Evolutionary conservation across 345 rosid species (phyloP).

Genomic region (Isatis tinctoria): DNA sequence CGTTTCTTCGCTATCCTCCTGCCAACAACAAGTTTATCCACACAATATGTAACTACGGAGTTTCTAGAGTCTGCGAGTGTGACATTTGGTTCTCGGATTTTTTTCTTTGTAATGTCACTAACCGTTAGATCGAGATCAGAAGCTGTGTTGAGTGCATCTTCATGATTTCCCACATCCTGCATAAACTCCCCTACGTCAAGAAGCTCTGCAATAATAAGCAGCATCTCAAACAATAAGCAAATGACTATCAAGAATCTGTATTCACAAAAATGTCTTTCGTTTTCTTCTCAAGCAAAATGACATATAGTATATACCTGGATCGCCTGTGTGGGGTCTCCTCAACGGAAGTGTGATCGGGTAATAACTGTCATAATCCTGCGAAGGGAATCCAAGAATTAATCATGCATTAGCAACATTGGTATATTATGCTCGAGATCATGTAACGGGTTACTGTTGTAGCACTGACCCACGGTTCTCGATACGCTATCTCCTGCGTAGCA

Average conservation of each 20-base stretch:
- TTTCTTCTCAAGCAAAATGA: neutral
- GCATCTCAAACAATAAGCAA: neutral
- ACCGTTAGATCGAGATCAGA: slow-evolving; percentile 57
- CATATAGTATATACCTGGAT: slow-evolving; percentile 53
- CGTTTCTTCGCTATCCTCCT: slow-evolving; percentile 64
- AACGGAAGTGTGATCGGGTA: slow-evolving; percentile 76
- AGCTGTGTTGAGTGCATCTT: slow-evolving; percentile 44
- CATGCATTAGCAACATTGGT: neutral
- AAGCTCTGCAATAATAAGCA: slow-evolving; percentile 43
- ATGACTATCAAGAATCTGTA: neutral
- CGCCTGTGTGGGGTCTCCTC: slow-evolving; percentile 75
- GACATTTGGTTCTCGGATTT: neutral
- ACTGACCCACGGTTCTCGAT: slow-evolving; percentile 90
- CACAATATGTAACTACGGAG: neutral
- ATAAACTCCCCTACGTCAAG: slow-evolving; percentile 78
- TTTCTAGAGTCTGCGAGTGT: neutral
- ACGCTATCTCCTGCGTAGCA: slow-evolving; percentile 44
- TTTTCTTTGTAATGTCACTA: slow-evolving; percentile 24
- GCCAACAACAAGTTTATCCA: slow-evolving; percentile 27
- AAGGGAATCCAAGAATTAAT: neutral
- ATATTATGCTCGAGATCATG: neutral
- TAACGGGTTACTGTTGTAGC: slow-evolving; percentile 8
- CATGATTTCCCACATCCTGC: slow-evolving; percentile 35
- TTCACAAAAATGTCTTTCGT: neutral
- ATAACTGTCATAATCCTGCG: slow-evolving; percentile 73